Conservation (phyloP, 225 moss, liverwort and hornwort species). For the Physcomitrium patens region DNA sequence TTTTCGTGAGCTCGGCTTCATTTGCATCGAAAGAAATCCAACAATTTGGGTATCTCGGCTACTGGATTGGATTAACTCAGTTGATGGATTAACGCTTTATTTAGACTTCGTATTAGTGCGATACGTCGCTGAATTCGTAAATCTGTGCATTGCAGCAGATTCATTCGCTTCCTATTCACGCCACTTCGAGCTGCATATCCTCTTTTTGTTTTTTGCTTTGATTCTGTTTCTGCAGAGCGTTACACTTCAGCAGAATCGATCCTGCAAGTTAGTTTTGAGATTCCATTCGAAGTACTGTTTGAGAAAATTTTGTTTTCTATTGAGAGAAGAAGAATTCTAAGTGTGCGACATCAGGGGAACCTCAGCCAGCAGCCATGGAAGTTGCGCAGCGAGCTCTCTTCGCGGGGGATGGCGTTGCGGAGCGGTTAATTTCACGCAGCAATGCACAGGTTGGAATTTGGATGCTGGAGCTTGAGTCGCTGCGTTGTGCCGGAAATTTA, state of each 20-base stretch:
- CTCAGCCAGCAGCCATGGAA: constrained; percentile 41
- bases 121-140: not conserved
- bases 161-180: constrained; percentile 34
- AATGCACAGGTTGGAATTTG: constrained; percentile 36
- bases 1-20: constrained; percentile 3
- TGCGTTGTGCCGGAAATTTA: not conserved
- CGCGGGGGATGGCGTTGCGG: constrained; percentile 29
- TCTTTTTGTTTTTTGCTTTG: not conserved
- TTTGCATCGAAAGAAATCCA: not conserved
- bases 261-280: too few species aligned
- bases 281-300: not conserved
- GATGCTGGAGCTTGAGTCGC: constrained; percentile 4
- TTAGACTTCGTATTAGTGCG: not conserved
- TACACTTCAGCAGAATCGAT: not conserved
- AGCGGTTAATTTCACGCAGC: constrained; percentile 29
- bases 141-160: not conserved
- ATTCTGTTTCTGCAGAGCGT: not conserved
- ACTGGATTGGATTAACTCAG: not conserved
- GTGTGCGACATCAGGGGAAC: not conserved
- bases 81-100: not conserved
- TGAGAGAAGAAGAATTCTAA: not conserved
- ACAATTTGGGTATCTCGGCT: not conserved
- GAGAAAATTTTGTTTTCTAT: not conserved
- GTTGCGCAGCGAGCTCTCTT: constrained; percentile 46
- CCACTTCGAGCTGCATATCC: not conserved